Evolutionary conservation across 169 alveolate genomes (phyloP).

Genomic region (Plasmodium fragile): DNA sequence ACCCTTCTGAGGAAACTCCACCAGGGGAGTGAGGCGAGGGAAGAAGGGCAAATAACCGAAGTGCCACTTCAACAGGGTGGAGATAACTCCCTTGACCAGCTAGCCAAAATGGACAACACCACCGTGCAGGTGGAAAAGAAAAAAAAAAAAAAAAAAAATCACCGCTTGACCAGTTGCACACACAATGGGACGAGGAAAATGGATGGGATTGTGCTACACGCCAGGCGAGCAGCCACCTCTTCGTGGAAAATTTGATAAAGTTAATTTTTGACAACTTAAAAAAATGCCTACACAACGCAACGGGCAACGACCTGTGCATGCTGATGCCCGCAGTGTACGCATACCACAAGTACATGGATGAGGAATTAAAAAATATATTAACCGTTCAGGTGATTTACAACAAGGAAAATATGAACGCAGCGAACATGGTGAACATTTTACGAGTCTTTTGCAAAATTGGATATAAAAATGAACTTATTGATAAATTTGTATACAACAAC

Average conservation of each 20-base stretch:
- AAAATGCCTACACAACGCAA: slow-evolving; percentile 44
- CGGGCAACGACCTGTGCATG: slow-evolving; percentile 43
- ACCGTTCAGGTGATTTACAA: slow-evolving; percentile 66
- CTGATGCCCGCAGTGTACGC: slow-evolving; percentile 61
- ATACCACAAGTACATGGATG: slow-evolving; percentile 71
- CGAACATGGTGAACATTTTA: slow-evolving; percentile 44
- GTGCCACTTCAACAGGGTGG: neutral
- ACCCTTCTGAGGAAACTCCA: slow-evolving; percentile 16
- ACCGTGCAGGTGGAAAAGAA: neutral
- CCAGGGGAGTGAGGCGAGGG: neutral
- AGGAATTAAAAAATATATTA: slow-evolving; percentile 73
- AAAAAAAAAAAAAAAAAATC: neutral
- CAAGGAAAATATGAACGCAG: slow-evolving; percentile 56
- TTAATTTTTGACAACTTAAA: slow-evolving; percentile 51
- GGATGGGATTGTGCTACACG: neutral
- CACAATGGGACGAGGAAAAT: neutral
- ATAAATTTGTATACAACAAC: slow-evolving; percentile 38
- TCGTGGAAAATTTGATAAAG: slow-evolving; percentile 48
- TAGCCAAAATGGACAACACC: slow-evolving; percentile 7
- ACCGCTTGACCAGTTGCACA: neutral
- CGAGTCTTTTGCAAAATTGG: slow-evolving; percentile 65
- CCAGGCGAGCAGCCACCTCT: neutral
- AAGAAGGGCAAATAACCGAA: neutral
- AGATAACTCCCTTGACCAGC: neutral
- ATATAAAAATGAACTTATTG: slow-evolving; percentile 43